Conservation (phyloP, 2,329 filamentous ascomycete species). For the Alternaria arbusti region DNA sequence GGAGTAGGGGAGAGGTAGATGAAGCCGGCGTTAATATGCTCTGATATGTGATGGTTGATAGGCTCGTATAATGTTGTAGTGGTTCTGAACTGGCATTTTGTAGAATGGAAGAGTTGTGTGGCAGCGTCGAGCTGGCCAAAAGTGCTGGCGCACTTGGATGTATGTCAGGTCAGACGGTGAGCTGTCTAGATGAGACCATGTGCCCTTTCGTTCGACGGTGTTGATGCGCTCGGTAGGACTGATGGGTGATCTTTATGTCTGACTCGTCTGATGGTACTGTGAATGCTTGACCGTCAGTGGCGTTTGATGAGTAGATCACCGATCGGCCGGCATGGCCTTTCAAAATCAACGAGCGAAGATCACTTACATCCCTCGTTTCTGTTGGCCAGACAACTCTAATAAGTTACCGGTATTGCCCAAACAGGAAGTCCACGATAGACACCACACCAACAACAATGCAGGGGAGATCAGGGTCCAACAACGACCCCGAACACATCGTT, state of each 20-base stretch:
- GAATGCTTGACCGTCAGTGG: background rate
- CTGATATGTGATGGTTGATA: background rate
- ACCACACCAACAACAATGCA: background rate
- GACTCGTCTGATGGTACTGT: background rate
- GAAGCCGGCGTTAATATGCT: background rate
- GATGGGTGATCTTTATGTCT: background rate
- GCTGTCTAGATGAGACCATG: background rate
- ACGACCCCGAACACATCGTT: background rate
- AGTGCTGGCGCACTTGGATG: background rate
- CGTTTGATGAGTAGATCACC: background rate
- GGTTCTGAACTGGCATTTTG: background rate
- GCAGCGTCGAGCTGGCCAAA: background rate
- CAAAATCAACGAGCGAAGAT: background rate
- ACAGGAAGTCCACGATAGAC: constrained; percentile 8
- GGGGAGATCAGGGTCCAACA: background rate
- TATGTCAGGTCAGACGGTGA: background rate
- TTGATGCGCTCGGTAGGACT: background rate
- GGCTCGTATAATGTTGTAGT: background rate
- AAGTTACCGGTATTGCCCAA: background rate
- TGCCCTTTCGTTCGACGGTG: background rate
- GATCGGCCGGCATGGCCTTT: background rate
- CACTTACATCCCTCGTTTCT: background rate
- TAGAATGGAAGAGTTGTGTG: background rate
- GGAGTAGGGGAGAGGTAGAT: background rate
- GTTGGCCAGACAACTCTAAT: background rate